Evolutionary conservation across 805 yeast genomes (phyloP).

Genomic region (Blastobotrys peoriensis): DNA sequence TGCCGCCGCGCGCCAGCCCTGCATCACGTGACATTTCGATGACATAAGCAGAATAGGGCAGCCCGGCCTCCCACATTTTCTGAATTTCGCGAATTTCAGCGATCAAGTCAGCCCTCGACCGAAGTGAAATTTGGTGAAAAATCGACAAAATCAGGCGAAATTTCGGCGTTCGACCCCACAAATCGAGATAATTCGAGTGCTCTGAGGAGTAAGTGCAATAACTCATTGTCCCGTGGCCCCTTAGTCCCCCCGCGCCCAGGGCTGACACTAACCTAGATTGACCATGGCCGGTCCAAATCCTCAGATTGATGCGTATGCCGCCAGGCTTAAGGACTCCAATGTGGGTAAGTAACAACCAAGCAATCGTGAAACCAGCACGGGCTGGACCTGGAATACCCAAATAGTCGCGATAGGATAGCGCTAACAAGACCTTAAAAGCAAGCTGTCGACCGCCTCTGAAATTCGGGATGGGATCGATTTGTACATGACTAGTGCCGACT

Average conservation of each 20-base stretch:
- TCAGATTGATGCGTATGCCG: constrained; percentile 64
- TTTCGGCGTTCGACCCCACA: too few relatives aligned
- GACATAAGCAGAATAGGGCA: constrained; percentile 8
- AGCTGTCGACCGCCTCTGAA: constrained; percentile 70
- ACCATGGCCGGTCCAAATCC: constrained; percentile 2
- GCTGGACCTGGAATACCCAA: not conserved
- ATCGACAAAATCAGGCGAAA: too few relatives aligned
- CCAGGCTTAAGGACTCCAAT: constrained; percentile 48
- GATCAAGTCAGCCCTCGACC: too few relatives aligned
- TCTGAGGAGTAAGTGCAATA: too few relatives aligned
- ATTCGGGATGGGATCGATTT: constrained; percentile 82
- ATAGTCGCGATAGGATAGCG: not conserved
- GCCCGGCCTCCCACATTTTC: constrained; percentile 4
- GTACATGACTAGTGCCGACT: constrained; percentile 74
- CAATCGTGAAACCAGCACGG: not conserved
- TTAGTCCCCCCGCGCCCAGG: too few relatives aligned
- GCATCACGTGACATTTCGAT: constrained; percentile 2
- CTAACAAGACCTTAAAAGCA: constrained; percentile 46
- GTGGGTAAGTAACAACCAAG: constrained; percentile 22
- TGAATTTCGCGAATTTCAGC: not conserved
- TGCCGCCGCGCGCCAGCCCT: too few relatives aligned
- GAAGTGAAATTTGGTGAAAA: too few relatives aligned
- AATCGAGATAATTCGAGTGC: too few relatives aligned
- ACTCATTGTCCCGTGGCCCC: too few relatives aligned
- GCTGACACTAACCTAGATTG: too few relatives aligned